Conservation (phyloP, 2,329 filamentous ascomycete species). For the Fusarium armeniacum region DNA sequence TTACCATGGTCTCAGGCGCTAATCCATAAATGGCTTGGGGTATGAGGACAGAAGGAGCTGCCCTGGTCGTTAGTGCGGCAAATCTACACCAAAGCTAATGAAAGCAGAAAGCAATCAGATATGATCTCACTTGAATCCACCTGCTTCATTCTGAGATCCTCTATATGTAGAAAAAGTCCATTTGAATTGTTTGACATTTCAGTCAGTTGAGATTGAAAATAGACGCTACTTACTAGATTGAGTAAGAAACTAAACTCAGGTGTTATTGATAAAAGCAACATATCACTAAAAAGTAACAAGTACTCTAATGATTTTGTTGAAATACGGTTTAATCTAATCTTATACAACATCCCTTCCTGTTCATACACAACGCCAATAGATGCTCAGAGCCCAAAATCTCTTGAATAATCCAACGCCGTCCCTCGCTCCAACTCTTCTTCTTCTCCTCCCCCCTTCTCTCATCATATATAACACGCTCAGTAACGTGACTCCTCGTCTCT, state of each 20-base stretch:
- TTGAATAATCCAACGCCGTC: constrained; percentile 40
- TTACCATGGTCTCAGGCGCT: not conserved
- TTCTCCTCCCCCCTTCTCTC: not conserved
- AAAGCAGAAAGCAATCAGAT: not conserved
- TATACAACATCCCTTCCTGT: constrained; percentile 23
- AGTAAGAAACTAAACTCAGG: not conserved
- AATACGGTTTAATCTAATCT: constrained; percentile 24
- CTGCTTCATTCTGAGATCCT: not conserved
- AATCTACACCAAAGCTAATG: not conserved
- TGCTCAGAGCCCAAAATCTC: constrained; percentile 32
- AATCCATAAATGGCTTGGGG: constrained; percentile 1
- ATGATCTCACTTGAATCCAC: constrained; percentile 14
- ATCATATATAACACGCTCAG: constrained; percentile 77
- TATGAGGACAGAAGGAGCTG: constrained; percentile 1
- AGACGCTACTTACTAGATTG: not conserved
- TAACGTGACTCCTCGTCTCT: not conserved
- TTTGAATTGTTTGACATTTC: not conserved
- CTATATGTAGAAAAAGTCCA: not conserved
- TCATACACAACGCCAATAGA: constrained; percentile 39
- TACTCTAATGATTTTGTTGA: not conserved
- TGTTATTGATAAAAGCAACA: not conserved
- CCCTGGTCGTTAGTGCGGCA: constrained; percentile 7
- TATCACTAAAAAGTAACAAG: not conserved
- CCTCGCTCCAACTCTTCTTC: constrained; percentile 21
- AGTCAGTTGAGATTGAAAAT: not conserved